Evolutionary conservation across 805 yeast species (phyloP), one percentile per base, ranked within the genome.

Genomic region (Lipomyces japonicus): DNA sequence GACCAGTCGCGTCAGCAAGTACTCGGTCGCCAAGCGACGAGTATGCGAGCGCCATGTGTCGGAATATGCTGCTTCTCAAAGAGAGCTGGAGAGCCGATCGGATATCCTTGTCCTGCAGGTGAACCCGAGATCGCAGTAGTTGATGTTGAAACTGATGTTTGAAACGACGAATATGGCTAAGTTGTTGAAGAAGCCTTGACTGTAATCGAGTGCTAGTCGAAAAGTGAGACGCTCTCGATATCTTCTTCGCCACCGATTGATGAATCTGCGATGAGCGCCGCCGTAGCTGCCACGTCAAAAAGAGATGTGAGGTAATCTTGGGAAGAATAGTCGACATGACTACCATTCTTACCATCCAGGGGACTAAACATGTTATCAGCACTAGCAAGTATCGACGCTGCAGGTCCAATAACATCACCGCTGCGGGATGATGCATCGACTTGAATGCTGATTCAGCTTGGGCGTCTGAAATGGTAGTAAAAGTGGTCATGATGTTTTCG

Each of bases 151-250:
- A 26, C 3, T 18, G 21, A 35, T 26, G 38, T 25, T 14, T 35
- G 40, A 19, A 18, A 38, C 7, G 30, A 35, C n/a, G 26, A 32
- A 21, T 42, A 10, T 26, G 37, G 19, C 24, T n/a, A 5, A 18
- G 24, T 7, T 37, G 9, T 34, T 30, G 37, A 9, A 30, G 10
- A 7, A 34, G 31, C 73, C 90, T 91, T 58, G 97, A 78, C 49
- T 97, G 97, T 32, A 96, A 96, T 53, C 90, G 72, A 25, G 39
- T 21, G 19, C 39, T 21, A 21, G 19, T 18, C 14, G 39, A 18
- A 14, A 35, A 21, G 9, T 18, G 39, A 35, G 18, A 18, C 7
- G 9, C 39, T 9, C n/a, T 10, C 21, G 12, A 35, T 9, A 24
- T 28, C 28, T 35, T 4, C n/a, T 35, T n/a, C 19, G 16, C 25